Conservation (phyloP, 345 rosid genomes). For the Moricandia moricandioides region DNA sequence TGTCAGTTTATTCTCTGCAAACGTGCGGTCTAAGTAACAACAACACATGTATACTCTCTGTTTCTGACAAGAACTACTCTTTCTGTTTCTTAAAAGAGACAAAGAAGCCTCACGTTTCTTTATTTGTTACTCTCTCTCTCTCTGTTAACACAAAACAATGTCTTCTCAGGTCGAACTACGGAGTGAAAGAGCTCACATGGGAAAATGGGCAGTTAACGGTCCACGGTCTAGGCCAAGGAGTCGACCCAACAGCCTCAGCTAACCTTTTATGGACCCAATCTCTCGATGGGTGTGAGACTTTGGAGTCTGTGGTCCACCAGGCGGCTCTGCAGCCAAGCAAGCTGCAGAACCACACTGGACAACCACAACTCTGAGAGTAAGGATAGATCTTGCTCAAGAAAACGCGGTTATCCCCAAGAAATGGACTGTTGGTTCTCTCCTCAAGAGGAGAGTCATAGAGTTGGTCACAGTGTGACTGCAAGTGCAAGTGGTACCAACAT, state of each 20-base stretch:
- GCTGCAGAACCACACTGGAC: constrained; percentile 5
- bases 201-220: constrained; percentile 50
- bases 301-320: constrained; percentile 57
- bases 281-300: constrained; percentile 39
- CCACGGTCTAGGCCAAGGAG: constrained; percentile 42
- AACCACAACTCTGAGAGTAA: constrained; percentile 9
- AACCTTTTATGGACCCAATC: constrained; percentile 32
- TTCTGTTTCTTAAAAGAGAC: constrained; percentile 27
- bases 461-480: constrained; percentile 36
- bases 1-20: constrained; percentile 35
- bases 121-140: not conserved
- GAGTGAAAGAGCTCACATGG: constrained; percentile 53
- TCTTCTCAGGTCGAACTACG: constrained; percentile 44
- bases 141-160: constrained; percentile 1
- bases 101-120: not conserved
- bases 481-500: constrained; percentile 36
- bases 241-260: constrained; percentile 23
- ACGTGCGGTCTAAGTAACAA: constrained; percentile 39
- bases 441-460: constrained; percentile 35
- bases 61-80: constrained; percentile 21
- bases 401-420: constrained; percentile 31
- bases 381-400: constrained; percentile 34
- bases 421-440: constrained; percentile 21
- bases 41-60: constrained; percentile 30
- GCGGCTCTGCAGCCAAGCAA: constrained; percentile 38